Evolutionary conservation across 768 basidiomycete species (phyloP).

Genomic region (Hypholoma fasciculare): DNA sequence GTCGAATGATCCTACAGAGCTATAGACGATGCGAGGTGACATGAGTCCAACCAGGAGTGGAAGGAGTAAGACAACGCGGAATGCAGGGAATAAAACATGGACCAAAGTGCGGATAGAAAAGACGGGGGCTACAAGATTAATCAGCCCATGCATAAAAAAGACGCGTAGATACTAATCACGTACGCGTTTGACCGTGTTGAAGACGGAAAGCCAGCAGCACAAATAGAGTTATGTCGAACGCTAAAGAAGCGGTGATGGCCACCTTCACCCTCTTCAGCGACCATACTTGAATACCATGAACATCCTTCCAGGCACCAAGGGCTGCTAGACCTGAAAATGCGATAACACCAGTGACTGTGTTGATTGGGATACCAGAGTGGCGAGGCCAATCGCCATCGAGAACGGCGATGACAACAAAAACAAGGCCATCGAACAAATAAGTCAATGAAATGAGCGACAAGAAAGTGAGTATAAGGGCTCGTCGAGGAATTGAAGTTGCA

Average conservation of each 20-base stretch:
- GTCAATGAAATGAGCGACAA: constrained; percentile 71
- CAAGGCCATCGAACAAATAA: constrained; percentile 76
- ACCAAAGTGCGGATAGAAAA: constrained; percentile 31
- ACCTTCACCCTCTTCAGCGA: constrained; percentile 55
- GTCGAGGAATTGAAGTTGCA: constrained; percentile 70
- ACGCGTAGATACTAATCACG: constrained; percentile 12
- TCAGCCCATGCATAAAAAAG: constrained; percentile 8
- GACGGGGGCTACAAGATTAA: constrained; percentile 22
- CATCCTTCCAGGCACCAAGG: constrained; percentile 79
- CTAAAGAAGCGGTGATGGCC: constrained; percentile 52
- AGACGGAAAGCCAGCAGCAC: constrained; percentile 49
- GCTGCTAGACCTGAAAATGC: constrained; percentile 74
- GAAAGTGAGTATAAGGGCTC: constrained; percentile 69
- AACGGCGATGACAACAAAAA: constrained; percentile 66
- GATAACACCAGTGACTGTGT: constrained; percentile 63
- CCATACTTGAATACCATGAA: constrained; percentile 72
- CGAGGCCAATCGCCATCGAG: constrained; percentile 66
- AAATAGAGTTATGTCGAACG: constrained; percentile 60
- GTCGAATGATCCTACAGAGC: constrained; percentile 44
- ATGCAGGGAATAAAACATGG: constrained; percentile 52
- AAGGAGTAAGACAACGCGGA: constrained; percentile 64
- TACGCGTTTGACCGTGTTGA: constrained; percentile 34
- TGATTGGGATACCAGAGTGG: constrained; percentile 65
- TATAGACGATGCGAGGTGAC: constrained; percentile 67
- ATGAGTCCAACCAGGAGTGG: constrained; percentile 61